Conservation (phyloP, 768 basidiomycete genomes). For the Phylloporus sp. region DNA sequence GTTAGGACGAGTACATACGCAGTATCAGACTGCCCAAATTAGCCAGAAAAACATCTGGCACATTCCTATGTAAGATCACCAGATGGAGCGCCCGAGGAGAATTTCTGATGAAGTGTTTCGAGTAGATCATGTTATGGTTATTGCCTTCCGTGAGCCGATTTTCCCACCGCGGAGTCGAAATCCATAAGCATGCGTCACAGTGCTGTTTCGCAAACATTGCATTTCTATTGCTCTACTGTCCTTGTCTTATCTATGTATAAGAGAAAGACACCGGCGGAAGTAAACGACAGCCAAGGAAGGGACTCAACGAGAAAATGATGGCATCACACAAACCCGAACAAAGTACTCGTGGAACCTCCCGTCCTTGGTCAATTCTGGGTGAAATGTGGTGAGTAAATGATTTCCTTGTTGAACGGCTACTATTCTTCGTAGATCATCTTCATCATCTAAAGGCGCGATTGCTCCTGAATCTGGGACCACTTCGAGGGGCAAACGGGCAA, state of each 20-base stretch:
- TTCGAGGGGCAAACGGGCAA: conserved; percentile 61
- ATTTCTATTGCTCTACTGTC: not conserved
- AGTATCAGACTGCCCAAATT: too few relatives aligned
- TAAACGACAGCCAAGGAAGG: not conserved
- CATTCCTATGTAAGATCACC: too few relatives aligned
- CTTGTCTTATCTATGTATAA: not conserved
- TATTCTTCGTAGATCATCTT: conserved; percentile 57
- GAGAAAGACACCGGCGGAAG: not conserved
- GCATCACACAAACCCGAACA: conserved; percentile 64
- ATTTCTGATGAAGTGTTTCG: too few relatives aligned
- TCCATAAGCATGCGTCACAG: too few relatives aligned
- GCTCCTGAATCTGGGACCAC: conserved; percentile 39
- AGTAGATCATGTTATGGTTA: too few relatives aligned
- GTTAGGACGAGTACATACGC: too few relatives aligned
- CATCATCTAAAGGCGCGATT: conserved; percentile 35
- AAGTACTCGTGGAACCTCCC: conserved; percentile 91
- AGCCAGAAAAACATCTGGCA: too few relatives aligned
- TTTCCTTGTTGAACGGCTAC: conserved; percentile 84
- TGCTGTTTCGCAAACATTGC: too few relatives aligned
- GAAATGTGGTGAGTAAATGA: conserved; percentile 86
- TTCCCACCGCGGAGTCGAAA: too few relatives aligned
- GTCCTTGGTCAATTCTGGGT: conserved; percentile 89
- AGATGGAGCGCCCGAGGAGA: too few relatives aligned
- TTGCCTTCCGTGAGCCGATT: too few relatives aligned
- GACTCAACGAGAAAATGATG: conserved; percentile 14